These are phyloP conservation scores for Asterionellopsis glacialis DNA, from an alignment of 108 stramenopile species.

Conservation along the genomic window DNA sequence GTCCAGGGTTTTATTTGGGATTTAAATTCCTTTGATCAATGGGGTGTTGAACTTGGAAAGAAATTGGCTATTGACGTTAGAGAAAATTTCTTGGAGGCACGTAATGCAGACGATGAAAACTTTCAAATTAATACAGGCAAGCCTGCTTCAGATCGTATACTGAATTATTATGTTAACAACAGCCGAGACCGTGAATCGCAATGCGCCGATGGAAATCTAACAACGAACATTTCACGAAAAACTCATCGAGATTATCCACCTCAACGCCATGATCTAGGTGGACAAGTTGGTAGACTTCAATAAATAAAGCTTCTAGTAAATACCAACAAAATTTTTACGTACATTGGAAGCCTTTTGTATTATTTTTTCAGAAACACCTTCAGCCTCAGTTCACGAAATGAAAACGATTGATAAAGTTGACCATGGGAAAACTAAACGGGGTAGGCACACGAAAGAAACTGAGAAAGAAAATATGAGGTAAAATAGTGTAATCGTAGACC, in stretches of 20 bases:
- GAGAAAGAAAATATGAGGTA: too few relatives aligned
- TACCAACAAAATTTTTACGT: too few relatives aligned
- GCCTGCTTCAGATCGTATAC: conserved; percentile 75
- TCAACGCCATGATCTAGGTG: conserved; percentile 35
- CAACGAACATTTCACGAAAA: conserved; percentile 48
- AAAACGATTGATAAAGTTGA: too few relatives aligned
- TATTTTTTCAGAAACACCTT: too few relatives aligned
- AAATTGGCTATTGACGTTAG: conserved; percentile 91
- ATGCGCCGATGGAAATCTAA: conserved; percentile 19
- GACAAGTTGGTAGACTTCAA: conserved; percentile 20
- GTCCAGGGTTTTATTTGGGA: conserved; percentile 99
- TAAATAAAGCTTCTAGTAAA: neutral
- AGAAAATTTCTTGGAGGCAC: conserved; percentile 59
- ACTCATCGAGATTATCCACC: conserved; percentile 47
- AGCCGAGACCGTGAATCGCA: conserved; percentile 29
- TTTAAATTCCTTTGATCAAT: conserved; percentile 99
- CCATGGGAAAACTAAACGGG: too few relatives aligned
- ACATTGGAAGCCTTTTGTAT: too few relatives aligned
- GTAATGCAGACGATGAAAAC: conserved; percentile 34
- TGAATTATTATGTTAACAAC: conserved; percentile 83
- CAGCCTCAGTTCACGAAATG: too few relatives aligned
- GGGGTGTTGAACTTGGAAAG: conserved; percentile 99
- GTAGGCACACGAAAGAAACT: too few relatives aligned
- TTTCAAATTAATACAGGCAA: conserved; percentile 44
- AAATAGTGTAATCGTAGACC: too few relatives aligned